These are phyloP conservation scores for Xerocomus spinulosus DNA, from an alignment of 768 basidiomycete genomes.

Conservation along the genomic window DNA sequence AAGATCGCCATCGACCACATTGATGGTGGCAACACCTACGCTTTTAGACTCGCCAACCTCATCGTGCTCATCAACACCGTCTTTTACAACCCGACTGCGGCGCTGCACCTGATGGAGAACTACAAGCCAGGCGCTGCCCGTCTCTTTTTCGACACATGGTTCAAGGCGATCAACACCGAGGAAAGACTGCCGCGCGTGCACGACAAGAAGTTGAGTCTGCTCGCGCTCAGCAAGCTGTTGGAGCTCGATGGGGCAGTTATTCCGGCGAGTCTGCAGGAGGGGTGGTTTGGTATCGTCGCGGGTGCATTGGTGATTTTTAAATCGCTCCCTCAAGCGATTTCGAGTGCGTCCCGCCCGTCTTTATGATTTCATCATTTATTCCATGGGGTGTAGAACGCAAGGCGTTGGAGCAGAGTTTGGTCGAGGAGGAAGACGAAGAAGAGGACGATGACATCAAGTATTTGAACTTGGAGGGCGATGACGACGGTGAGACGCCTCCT, in stretches of 20 bases:
- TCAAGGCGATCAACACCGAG: slow-evolving; percentile 58
- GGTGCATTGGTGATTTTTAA: slow-evolving; percentile 73
- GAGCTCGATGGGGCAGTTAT: slow-evolving; percentile 58
- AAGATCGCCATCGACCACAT: slow-evolving; percentile 53
- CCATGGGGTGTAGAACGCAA: slow-evolving; percentile 44
- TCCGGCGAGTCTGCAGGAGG: slow-evolving; percentile 57
- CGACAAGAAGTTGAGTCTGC: slow-evolving; percentile 80
- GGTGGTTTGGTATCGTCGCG: slow-evolving; percentile 72
- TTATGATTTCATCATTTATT: background rate
- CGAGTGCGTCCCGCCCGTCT: slow-evolving; percentile 45
- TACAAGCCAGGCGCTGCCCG: slow-evolving; percentile 56
- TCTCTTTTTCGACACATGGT: slow-evolving; percentile 84
- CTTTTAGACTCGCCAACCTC: slow-evolving; percentile 72
- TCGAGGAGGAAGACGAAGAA: slow-evolving; percentile 43
- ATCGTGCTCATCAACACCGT: slow-evolving; percentile 80
- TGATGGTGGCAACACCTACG: slow-evolving; percentile 56
- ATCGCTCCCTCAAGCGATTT: slow-evolving; percentile 70
- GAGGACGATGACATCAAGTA: slow-evolving; percentile 43
- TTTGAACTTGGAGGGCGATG: slow-evolving; percentile 61
- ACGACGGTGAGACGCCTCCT: slow-evolving; percentile 42
- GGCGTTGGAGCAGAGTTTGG: slow-evolving; percentile 50
- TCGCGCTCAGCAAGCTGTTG: slow-evolving; percentile 72
- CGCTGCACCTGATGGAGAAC: slow-evolving; percentile 70
- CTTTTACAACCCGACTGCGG: slow-evolving; percentile 76
- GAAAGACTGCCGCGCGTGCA: slow-evolving; percentile 75